phyloP scores from a whole-genome alignment of 2,329 filamentous ascomycete species.

The Plectosphaerella sp. region DNA sequence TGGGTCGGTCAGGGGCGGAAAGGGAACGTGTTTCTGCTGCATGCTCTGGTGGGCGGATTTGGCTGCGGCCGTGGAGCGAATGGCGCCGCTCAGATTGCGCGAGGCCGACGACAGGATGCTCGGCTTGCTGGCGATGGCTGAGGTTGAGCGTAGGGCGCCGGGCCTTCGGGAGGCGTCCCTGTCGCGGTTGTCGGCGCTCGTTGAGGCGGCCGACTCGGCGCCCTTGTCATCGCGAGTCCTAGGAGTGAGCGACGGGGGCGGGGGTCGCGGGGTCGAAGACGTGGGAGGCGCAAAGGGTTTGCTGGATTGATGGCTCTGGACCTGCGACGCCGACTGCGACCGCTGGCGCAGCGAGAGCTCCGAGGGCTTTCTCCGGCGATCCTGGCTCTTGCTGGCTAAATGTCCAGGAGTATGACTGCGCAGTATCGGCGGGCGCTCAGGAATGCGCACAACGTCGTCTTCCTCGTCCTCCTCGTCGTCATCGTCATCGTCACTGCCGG shows the following conservation, averaged over 20 bases:
- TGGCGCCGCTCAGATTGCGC: slow-evolving; percentile 3
- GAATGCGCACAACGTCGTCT: slow-evolving; percentile 21
- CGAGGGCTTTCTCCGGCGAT: slow-evolving; percentile 43
- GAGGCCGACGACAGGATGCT: slow-evolving; percentile 8
- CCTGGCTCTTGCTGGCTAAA: slow-evolving; percentile 53
- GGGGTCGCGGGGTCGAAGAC: slow-evolving; percentile 9
- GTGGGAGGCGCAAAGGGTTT: slow-evolving; percentile 19
- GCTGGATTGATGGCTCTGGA: slow-evolving; percentile 6
- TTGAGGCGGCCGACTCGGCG: slow-evolving; percentile 14
- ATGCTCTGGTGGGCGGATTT: slow-evolving; percentile 2
- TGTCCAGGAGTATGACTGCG: slow-evolving; percentile 61
- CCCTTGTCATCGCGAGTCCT: slow-evolving; percentile 15
- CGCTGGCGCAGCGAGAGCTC: slow-evolving; percentile 51
- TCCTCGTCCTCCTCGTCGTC: slow-evolving; percentile 14
- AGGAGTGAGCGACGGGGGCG: slow-evolving; percentile 10
- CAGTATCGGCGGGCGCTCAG: slow-evolving; percentile 30
- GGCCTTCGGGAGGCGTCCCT: slow-evolving; percentile 32
- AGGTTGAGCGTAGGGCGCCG: slow-evolving; percentile 46
- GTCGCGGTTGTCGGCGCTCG: slow-evolving; percentile 13
- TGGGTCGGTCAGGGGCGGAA: slow-evolving; percentile 54
- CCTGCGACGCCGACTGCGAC: slow-evolving; percentile 43
- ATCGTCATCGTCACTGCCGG: slow-evolving; percentile 23
- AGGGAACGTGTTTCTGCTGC: slow-evolving; percentile 35
- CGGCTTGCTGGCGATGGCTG: slow-evolving; percentile 37
- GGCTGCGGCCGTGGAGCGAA: slow-evolving; percentile 3